These are phyloP conservation scores for Saxophila tyrrhenica DNA, from an alignment of 495 filamentous ascomycete species.

Conservation along the genomic window DNA sequence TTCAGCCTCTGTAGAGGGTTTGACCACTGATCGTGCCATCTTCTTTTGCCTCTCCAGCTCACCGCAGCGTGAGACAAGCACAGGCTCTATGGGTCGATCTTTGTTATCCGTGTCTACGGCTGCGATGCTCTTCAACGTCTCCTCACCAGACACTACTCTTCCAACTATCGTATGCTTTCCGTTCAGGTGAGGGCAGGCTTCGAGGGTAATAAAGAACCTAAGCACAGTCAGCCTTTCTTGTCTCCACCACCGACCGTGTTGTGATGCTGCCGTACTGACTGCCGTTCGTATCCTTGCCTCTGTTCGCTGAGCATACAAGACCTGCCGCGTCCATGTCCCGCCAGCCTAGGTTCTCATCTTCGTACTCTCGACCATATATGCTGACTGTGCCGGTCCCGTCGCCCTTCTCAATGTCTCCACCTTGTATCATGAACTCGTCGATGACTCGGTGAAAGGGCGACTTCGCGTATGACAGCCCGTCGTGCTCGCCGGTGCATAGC, in stretches of 20 bases:
- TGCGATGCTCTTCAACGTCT: slow-evolving; percentile 26
- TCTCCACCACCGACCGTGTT: not conserved
- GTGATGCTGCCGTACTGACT: slow-evolving; percentile 28
- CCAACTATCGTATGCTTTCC: slow-evolving; percentile 35
- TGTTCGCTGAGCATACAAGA: slow-evolving; percentile 37
- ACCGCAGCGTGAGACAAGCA: slow-evolving; percentile 31
- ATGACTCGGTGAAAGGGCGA: slow-evolving; percentile 36
- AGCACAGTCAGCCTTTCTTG: slow-evolving; percentile 2
- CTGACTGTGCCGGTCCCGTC: slow-evolving; percentile 34
- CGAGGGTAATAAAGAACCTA: slow-evolving; percentile 38
- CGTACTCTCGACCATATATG: slow-evolving; percentile 31
- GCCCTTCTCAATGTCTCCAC: slow-evolving; percentile 34
- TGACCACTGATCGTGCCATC: not conserved
- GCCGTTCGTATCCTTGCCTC: slow-evolving; percentile 33
- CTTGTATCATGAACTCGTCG: slow-evolving; percentile 38
- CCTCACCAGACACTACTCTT: slow-evolving; percentile 29
- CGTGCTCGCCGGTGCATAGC: slow-evolving; percentile 24
- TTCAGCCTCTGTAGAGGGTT: not conserved
- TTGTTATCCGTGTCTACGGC: slow-evolving; percentile 29
- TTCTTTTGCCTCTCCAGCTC: slow-evolving; percentile 29
- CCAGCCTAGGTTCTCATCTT: slow-evolving; percentile 37
- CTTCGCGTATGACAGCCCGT: slow-evolving; percentile 24
- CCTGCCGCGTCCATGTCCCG: slow-evolving; percentile 31
- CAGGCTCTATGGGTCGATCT: slow-evolving; percentile 28
- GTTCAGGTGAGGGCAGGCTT: slow-evolving; percentile 31